These are phyloP conservation scores for Rhodamnia rubescens DNA, from an alignment of 345 rosid species.

Conservation along the genomic window DNA sequence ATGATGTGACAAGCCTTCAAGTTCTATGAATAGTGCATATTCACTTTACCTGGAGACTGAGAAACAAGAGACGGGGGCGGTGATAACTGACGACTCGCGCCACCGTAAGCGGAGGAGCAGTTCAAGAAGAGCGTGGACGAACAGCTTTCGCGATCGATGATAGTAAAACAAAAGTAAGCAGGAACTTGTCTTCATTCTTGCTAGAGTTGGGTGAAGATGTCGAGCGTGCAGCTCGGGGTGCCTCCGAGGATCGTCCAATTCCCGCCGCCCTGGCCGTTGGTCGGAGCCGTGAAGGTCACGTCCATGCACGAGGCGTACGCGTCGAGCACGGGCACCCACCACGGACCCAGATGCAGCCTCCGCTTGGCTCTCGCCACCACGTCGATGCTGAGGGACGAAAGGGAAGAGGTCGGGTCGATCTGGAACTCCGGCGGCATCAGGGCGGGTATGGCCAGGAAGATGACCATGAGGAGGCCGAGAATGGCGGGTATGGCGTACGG, in stretches of 20 bases:
- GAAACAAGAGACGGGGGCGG: no score
- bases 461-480: background rate
- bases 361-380: background rate
- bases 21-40: no score
- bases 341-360: background rate
- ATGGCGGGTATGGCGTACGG: background rate
- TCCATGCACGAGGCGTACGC: background rate
- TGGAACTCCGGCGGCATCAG: background rate
- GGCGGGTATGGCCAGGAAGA: background rate
- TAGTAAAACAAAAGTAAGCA: background rate
- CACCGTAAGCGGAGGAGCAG: no score
- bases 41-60: no score
- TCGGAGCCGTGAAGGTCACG: background rate
- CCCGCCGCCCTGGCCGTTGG: rapidly evolving
- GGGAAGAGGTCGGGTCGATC: background rate
- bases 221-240: background rate
- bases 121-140: no score
- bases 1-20: no score
- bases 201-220: background rate
- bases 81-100: no score
- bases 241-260: background rate
- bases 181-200: background rate
- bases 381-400: background rate
- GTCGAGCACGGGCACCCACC: background rate
- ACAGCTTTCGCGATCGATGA: background rate